A percentile compares a stretch with the other conserved stretches of the same genome.
Evolutionary conservation across 768 basidiomycete genomes (phyloP).

Genomic region (Psilocybe cubensis): DNA sequence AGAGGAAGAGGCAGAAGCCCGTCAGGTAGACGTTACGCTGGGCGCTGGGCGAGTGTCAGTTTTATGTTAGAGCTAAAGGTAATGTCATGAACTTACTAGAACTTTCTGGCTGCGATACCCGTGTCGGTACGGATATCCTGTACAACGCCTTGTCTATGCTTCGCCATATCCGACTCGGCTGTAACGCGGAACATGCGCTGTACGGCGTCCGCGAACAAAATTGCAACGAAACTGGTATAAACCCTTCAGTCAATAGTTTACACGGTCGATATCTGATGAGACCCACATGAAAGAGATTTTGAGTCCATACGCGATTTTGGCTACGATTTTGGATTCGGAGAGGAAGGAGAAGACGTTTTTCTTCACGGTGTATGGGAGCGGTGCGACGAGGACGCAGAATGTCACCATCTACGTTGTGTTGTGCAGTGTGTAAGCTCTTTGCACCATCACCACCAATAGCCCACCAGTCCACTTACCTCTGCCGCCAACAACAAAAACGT

Average conservation of each 20-base stretch:
- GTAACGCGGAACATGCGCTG: conserved; percentile 90
- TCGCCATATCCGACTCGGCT: conserved; percentile 72
- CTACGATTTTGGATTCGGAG: conserved; percentile 68
- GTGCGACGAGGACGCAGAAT: conserved; percentile 83
- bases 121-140: conserved; percentile 79
- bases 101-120: conserved; percentile 90
- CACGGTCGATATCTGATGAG: conserved; percentile 15
- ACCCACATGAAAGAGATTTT: conserved; percentile 93
- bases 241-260: background rate
- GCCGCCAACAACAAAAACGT: conserved; percentile 82
- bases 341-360: conserved; percentile 76
- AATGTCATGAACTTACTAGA: conserved; percentile 64
- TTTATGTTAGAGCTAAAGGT: background rate
- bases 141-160: conserved; percentile 50
- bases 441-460: background rate
- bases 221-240: conserved; percentile 69
- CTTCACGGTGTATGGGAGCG: conserved; percentile 78
- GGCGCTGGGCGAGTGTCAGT: conserved; percentile 48
- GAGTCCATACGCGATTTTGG: conserved; percentile 87
- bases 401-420: conserved; percentile 71
- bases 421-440: background rate
- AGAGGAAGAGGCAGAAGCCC: conserved; percentile 93
- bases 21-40: conserved; percentile 94
- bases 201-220: conserved; percentile 90
- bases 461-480: conserved; percentile 47